Conservation (phyloP, 176 grass and related monocot species). For the Carex cristatella region DNA sequence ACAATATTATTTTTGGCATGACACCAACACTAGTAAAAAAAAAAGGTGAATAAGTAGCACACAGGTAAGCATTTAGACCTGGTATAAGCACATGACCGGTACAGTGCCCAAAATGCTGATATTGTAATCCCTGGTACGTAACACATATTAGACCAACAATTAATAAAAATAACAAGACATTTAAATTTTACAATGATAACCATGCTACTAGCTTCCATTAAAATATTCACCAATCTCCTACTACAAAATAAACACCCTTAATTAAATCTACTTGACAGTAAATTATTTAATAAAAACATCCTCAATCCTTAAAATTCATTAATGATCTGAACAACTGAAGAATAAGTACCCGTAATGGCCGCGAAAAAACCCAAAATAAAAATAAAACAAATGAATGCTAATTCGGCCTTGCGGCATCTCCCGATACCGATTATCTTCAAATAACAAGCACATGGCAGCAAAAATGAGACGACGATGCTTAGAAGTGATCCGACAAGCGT, state of each 20-base stretch:
- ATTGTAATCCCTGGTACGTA: not conserved
- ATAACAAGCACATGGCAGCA: constrained; percentile 77
- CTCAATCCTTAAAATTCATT: constrained; percentile 31
- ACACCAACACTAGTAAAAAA: not conserved
- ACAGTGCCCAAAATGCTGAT: not conserved
- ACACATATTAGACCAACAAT: not conserved
- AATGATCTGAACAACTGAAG: constrained; percentile 57
- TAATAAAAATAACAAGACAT: not conserved
- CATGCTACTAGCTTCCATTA: not conserved
- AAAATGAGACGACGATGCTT: constrained; percentile 51
- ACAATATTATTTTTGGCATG: not conserved
- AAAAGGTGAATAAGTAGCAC: not conserved
- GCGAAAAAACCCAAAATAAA: constrained; percentile 45
- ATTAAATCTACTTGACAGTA: not conserved
- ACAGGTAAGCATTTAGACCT: not conserved
- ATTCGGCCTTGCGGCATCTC: constrained; percentile 33
- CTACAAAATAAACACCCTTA: not conserved
- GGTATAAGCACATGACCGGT: not conserved
- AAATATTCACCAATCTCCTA: not conserved
- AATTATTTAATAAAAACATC: not conserved
- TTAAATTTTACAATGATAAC: not conserved
- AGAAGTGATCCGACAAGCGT: constrained; percentile 67
- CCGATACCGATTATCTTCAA: constrained; percentile 48
- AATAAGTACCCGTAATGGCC: constrained; percentile 44
- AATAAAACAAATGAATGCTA: constrained; percentile 34